These are phyloP conservation scores for Beauveria bassiana DNA, from an alignment of 2,329 filamentous ascomycete genomes.

Conservation along the genomic window DNA sequence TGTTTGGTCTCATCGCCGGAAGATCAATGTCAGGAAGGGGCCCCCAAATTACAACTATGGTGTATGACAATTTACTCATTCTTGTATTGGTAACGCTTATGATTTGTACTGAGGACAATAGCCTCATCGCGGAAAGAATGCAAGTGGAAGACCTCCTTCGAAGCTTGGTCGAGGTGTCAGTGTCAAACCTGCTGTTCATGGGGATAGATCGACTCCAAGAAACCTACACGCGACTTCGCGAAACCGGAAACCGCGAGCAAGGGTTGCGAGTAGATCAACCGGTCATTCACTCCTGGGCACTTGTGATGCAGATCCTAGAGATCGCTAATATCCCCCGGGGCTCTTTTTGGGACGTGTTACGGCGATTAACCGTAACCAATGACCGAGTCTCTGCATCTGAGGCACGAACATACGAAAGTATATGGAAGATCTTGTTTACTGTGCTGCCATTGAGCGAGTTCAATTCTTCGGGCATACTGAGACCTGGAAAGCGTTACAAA, in stretches of 20 bases:
- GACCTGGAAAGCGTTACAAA: constrained; percentile 25
- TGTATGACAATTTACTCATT: constrained; percentile 25
- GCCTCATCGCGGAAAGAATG: constrained; percentile 28
- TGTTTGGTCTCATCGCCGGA: constrained; percentile 11
- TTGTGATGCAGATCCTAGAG: constrained; percentile 47
- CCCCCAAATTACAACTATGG: constrained; percentile 13
- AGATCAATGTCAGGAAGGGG: constrained; percentile 6
- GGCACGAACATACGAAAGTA: constrained; percentile 41
- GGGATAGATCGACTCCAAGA: constrained; percentile 37
- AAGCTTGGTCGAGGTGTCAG: constrained; percentile 29
- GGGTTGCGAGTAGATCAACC: constrained; percentile 43
- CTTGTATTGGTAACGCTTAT: constrained; percentile 30
- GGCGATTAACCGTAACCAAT: constrained; percentile 32
- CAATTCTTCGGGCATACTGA: constrained; percentile 43
- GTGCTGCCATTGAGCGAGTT: constrained; percentile 56
- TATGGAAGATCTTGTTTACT: constrained; percentile 53
- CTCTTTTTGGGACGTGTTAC: constrained; percentile 54
- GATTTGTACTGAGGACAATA: constrained; percentile 32
- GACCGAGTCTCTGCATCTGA: constrained; percentile 31
- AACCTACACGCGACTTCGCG: constrained; percentile 42
- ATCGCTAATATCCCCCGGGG: constrained; percentile 40
- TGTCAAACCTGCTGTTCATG: constrained; percentile 32
- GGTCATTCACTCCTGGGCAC: constrained; percentile 48
- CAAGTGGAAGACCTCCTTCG: constrained; percentile 43
- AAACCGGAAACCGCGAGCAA: constrained; percentile 35